These are phyloP conservation scores for Pythium myriotylum DNA, from an alignment of 352 stramenopile genomes.

Conservation along the genomic window DNA sequence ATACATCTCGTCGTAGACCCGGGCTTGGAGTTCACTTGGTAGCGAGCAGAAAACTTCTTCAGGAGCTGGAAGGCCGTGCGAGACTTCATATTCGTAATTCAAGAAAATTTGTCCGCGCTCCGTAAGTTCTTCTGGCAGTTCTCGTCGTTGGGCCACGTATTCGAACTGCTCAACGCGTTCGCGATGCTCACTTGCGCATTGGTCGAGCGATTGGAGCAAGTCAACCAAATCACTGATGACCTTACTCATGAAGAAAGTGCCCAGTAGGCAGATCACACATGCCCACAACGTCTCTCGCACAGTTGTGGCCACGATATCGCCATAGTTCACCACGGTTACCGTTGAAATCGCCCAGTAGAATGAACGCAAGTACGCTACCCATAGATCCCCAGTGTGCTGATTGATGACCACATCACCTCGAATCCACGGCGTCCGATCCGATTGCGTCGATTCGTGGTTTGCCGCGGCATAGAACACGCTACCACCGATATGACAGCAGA, in stretches of 20 bases:
- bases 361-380: constrained; percentile 32
- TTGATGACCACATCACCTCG: constrained; percentile 25
- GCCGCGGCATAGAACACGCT: constrained; percentile 34
- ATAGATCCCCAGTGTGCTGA: constrained; percentile 12
- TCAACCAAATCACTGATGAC: constrained; percentile 36
- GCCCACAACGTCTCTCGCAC: constrained; percentile 36
- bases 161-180: constrained; percentile 30
- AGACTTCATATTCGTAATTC: constrained; percentile 33
- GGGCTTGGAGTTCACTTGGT: constrained; percentile 12
- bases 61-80: constrained; percentile 24
- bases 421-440: constrained; percentile 22
- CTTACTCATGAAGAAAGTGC: constrained; percentile 42
- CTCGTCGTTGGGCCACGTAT: constrained; percentile 23
- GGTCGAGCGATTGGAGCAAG: constrained; percentile 32
- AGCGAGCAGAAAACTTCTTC: constrained; percentile 30
- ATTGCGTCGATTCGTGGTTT: constrained; percentile 11
- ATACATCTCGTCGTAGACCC: constrained; percentile 36
- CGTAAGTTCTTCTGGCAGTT: constrained; percentile 21
- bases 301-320: constrained; percentile 37
- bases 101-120: constrained; percentile 22
- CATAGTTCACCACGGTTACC: constrained; percentile 42
- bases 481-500: constrained; percentile 36
- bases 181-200: constrained; percentile 21
- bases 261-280: constrained; percentile 33
- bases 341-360: constrained; percentile 44